Conservation (phyloP, 2,329 filamentous ascomycete species). For the Curvularia eragrostidis region DNA sequence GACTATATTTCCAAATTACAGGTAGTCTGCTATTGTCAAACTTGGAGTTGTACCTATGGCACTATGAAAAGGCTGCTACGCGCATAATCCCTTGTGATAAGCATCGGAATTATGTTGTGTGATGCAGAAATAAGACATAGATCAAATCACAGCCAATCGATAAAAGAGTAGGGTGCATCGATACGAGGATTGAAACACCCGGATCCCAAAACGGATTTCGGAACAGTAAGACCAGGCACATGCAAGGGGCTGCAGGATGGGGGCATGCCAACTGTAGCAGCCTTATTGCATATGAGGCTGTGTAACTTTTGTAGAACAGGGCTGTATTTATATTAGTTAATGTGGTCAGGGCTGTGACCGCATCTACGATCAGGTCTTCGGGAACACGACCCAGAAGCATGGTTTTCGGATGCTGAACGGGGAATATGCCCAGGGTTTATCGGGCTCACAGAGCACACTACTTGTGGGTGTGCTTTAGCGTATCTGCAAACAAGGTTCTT, state of each 20-base stretch:
- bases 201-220: background rate
- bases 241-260: background rate
- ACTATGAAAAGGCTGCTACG: background rate
- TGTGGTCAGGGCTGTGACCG: background rate
- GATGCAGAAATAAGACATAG: background rate
- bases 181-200: background rate
- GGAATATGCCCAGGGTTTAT: background rate
- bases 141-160: background rate
- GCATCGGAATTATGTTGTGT: background rate
- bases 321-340: background rate
- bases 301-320: background rate
- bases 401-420: background rate
- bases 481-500: background rate
- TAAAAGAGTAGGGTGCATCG: background rate
- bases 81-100: slow-evolving; percentile 7
- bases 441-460: no score
- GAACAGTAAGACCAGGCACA: background rate
- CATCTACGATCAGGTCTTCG: background rate
- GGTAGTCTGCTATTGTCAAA: background rate
- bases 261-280: background rate
- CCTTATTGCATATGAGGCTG: background rate
- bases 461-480: no score
- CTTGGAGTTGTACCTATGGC: background rate
- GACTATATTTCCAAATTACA: background rate
- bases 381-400: background rate